Conservation (phyloP, 176 grass and related monocot species). For the Miscanthus lutarioriparius region DNA sequence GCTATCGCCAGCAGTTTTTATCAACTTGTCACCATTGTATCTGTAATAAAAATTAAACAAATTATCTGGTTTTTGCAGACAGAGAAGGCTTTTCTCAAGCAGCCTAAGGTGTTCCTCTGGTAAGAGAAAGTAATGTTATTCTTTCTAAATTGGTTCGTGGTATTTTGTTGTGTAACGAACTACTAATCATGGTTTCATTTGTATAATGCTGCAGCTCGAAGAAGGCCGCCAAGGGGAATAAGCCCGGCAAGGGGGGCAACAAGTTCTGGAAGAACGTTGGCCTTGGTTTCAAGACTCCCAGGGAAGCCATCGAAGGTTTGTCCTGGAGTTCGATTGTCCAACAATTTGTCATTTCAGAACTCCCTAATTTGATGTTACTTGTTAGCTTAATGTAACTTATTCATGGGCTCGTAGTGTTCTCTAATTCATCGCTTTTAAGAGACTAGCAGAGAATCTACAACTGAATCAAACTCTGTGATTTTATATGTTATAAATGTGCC, state of each 20-base stretch:
- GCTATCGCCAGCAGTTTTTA: not conserved
- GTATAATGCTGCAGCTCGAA: slow-evolving; percentile 6
- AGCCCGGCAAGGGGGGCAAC: slow-evolving; percentile 36
- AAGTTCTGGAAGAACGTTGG: slow-evolving; percentile 41
- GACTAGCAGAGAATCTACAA: not conserved
- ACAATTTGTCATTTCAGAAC: not conserved
- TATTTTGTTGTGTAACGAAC: not conserved
- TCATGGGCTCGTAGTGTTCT: not conserved
- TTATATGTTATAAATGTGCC: not conserved
- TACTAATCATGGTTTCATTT: not conserved
- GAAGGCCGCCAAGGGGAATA: slow-evolving; percentile 28
- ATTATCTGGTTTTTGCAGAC: slow-evolving; percentile 21
- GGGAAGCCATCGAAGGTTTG: slow-evolving; percentile 40
- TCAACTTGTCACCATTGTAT: slow-evolving; percentile 9
- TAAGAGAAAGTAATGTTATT: slow-evolving; percentile 3
- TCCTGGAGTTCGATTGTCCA: not conserved
- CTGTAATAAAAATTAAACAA: not conserved
- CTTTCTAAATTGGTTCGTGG: not conserved
- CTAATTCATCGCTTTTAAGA: not conserved
- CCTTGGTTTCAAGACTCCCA: slow-evolving; percentile 38
- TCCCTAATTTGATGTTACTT: not conserved
- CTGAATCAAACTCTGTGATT: no score
- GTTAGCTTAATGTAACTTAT: not conserved
- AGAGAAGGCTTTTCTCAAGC: slow-evolving; percentile 45
- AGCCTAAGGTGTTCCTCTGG: slow-evolving; percentile 52